Evolutionary conservation across 768 basidiomycete genomes (phyloP).

Genomic region (Hydnum rufescens): DNA sequence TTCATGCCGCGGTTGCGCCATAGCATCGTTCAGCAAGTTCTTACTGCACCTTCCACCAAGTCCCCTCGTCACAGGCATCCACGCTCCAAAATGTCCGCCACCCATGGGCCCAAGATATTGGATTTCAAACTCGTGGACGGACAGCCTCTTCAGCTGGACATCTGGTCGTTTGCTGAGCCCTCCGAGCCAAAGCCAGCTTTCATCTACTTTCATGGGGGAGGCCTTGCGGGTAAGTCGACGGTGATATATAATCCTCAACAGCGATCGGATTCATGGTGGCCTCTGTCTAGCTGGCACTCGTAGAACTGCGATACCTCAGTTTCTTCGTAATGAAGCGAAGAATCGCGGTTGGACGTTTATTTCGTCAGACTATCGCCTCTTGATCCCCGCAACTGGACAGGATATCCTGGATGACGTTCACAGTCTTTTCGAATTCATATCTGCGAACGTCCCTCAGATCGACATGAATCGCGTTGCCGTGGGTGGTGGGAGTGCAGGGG

Average conservation of each 20-base stretch:
- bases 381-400: slow-evolving; percentile 34
- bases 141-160: not conserved
- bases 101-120: too few species aligned
- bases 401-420: slow-evolving; percentile 38
- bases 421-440: slow-evolving; percentile 33
- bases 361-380: slow-evolving; percentile 41
- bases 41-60: too few species aligned
- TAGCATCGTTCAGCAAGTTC: too few species aligned
- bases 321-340: not conserved
- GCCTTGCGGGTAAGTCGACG: not conserved
- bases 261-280: not conserved
- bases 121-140: not conserved
- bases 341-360: slow-evolving; percentile 22
- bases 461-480: slow-evolving; percentile 29
- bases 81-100: too few species aligned
- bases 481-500: slow-evolving; percentile 40
- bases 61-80: too few species aligned
- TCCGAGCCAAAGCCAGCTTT: not conserved
- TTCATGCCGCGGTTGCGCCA: too few species aligned
- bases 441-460: slow-evolving; percentile 13
- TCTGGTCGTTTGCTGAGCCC: not conserved
- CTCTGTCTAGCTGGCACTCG: not conserved
- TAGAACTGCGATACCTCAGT: not conserved
- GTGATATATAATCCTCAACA: not conserved
- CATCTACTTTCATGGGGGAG: not conserved